Conservation (phyloP, 805 yeast species). For the Yamadazyma paraphyllophila region DNA sequence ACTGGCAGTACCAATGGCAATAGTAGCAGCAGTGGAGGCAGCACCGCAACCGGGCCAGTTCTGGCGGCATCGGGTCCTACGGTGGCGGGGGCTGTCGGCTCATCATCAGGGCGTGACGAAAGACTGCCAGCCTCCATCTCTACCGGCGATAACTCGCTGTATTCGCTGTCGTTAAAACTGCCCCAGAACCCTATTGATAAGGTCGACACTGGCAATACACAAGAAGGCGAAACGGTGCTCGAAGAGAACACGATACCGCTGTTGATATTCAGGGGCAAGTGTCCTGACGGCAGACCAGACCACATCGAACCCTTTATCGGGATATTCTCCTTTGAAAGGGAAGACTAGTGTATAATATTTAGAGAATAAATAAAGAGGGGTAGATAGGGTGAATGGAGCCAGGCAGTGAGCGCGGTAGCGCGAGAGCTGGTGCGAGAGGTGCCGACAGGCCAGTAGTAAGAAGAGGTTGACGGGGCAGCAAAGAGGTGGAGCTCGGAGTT, state of each 20-base stretch:
- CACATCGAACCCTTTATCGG: slow-evolving; percentile 54
- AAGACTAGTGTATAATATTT: slow-evolving; percentile 22
- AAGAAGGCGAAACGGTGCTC: slow-evolving; percentile 24
- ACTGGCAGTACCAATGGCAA: slow-evolving; percentile 5
- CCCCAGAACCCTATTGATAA: slow-evolving; percentile 12
- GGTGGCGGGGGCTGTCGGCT: not conserved
- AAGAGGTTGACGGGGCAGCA: too few species aligned
- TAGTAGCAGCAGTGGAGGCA: not conserved
- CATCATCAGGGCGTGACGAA: not conserved
- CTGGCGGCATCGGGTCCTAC: not conserved
- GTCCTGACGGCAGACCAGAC: slow-evolving; percentile 54
- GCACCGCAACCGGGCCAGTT: not conserved
- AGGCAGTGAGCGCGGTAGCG: too few species aligned
- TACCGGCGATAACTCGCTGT: slow-evolving; percentile 14
- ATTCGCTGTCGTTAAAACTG: slow-evolving; percentile 13
- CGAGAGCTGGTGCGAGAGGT: too few species aligned
- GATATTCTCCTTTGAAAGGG: slow-evolving; percentile 50
- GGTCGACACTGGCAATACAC: slow-evolving; percentile 18
- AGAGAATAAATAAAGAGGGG: not conserved
- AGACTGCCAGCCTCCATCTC: slow-evolving; percentile 13
- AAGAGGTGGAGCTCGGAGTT: too few species aligned
- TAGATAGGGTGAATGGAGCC: too few species aligned
- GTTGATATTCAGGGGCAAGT: slow-evolving; percentile 48
- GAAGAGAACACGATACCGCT: slow-evolving; percentile 45
- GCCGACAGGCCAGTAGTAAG: too few species aligned